Evolutionary conservation across 805 yeast species (phyloP), one percentile per base, ranked within the genome.

Genomic region (Sungouiella thailandica): DNA sequence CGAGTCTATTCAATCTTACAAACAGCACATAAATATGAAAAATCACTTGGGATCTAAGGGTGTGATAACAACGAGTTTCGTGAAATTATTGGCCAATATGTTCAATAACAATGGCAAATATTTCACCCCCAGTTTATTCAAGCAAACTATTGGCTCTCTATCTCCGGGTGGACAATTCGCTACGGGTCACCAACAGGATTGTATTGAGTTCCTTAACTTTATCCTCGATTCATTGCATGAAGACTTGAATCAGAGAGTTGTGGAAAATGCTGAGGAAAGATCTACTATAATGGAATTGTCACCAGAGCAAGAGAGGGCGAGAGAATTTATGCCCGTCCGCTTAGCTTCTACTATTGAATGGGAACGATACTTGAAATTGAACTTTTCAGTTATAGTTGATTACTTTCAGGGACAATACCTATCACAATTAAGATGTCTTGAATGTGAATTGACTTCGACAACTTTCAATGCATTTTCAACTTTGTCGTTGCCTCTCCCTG

Each of bases 311-410:
- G 96, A 88, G 52, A 65, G 65, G 23, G 61, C 70, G 11, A 66
- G 96, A 28, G 97, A 89, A 52, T 58, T 59, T 17, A 58, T 86
- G 49, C 83, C 94, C 0, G 69, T 87, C 2, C 68, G 96, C 37
- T 65, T 83, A 17, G 96, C 95, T 0, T 80, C 95, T 0, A 75
- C 93, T 0, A 76, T 87, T 31, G 96, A 89, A 53, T 89, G 97
- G 97, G 95, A 85, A 50, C 65, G 94, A 37, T 87, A 87, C 53
- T 62, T 86, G 35, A 79, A 78, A 37, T 72, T 84, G 14, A 87
- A 89, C 52, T 79, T 81, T 43, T 86, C 96, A 25, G 70, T 80
- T 1, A 72, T 89, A 16, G 93, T 84, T 2, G 89, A 84, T 45
- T 71, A 77, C 32, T 86, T 86, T 54, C 95, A 86, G 53, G 97